These are phyloP conservation scores for Mycena polygramma DNA, from an alignment of 768 basidiomycete genomes.

Conservation along the genomic window DNA sequence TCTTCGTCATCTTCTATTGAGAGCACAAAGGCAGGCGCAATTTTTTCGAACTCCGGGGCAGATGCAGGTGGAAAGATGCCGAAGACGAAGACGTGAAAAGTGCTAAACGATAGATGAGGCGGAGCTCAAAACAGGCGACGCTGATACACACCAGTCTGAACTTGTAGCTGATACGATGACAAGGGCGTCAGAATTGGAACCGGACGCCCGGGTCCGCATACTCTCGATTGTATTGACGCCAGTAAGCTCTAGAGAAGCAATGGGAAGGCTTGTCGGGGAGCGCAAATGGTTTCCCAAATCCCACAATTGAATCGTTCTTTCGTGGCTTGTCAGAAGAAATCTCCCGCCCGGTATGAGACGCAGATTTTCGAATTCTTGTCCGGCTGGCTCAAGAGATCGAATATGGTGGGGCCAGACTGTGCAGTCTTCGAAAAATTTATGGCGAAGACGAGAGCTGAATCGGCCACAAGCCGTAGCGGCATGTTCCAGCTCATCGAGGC, in stretches of 20 bases:
- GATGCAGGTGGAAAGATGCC: constrained; percentile 19
- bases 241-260: constrained; percentile 17
- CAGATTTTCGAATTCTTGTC: constrained; percentile 30
- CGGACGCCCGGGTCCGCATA: constrained; percentile 21
- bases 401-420: neutral
- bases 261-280: neutral
- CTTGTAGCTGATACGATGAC: constrained; percentile 7
- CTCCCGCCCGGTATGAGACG: constrained; percentile 34
- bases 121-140: neutral
- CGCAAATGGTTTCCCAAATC: constrained; percentile 16
- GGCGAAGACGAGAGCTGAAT: constrained; percentile 24
- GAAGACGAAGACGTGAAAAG: constrained; percentile 29
- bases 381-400: neutral
- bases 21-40: constrained; percentile 17
- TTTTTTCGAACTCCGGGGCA: neutral
- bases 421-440: neutral
- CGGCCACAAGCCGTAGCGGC: constrained; percentile 17
- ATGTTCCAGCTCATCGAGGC: constrained; percentile 18
- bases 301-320: constrained; percentile 18
- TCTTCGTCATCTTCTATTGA: neutral
- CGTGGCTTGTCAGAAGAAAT: constrained; percentile 22
- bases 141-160: neutral
- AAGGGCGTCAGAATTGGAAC: constrained; percentile 14
- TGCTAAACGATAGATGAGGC: neutral
- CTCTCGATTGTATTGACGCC: neutral